These are phyloP conservation scores for Pyrenochaeta sp. DNA, from an alignment of 2,329 filamentous ascomycete genomes.

Conservation along the genomic window DNA sequence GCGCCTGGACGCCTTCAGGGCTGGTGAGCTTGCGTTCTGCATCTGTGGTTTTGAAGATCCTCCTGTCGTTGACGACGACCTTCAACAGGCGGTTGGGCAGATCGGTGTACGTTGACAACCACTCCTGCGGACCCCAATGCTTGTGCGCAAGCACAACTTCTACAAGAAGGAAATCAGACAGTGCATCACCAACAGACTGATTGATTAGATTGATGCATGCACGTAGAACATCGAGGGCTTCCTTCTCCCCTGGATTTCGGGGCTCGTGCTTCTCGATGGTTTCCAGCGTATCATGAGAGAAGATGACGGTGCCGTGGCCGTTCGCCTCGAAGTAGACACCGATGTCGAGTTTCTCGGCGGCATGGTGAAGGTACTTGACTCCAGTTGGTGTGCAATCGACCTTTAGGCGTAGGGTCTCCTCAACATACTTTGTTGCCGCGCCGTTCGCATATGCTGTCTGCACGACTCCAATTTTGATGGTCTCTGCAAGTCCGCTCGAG, in stretches of 20 bases:
- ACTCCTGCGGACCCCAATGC: slow-evolving; percentile 86
- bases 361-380: slow-evolving; percentile 97
- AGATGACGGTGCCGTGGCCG: slow-evolving; percentile 95
- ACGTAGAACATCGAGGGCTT: slow-evolving; percentile 83
- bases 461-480: slow-evolving; percentile 90
- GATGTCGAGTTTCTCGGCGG: slow-evolving; percentile 92
- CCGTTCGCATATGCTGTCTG: slow-evolving; percentile 99
- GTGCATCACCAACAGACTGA: slow-evolving; percentile 94
- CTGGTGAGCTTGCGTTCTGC: slow-evolving; percentile 87
- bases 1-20: slow-evolving; percentile 79
- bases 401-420: slow-evolving; percentile 85
- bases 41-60: slow-evolving; percentile 88
- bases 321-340: slow-evolving; percentile 99
- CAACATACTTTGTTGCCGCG: slow-evolving; percentile 89
- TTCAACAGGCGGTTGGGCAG: slow-evolving; percentile 94
- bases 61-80: slow-evolving; percentile 87
- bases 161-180: slow-evolving; percentile 94
- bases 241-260: slow-evolving; percentile 89
- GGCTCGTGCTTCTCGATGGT: slow-evolving; percentile 81
- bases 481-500: slow-evolving; percentile 78
- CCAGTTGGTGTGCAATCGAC: slow-evolving; percentile 94
- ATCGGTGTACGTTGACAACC: slow-evolving; percentile 91
- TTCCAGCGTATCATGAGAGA: slow-evolving; percentile 83
- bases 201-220: slow-evolving; percentile 93
- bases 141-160: slow-evolving; percentile 97